phyloP scores from a whole-genome alignment of 2,329 filamentous ascomycete species.

The Fusarium longipes region DNA sequence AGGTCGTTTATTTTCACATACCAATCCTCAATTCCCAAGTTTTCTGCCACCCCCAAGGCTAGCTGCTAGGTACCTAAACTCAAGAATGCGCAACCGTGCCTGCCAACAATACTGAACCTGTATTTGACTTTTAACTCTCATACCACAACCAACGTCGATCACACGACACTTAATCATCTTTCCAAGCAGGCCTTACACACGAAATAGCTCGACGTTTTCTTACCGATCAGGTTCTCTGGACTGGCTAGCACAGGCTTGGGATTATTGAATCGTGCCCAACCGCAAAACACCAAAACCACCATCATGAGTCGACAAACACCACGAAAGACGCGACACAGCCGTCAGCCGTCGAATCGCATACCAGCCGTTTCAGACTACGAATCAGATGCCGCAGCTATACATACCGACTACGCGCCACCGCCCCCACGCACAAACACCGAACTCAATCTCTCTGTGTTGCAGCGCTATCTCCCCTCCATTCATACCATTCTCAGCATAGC shows the following conservation, averaged over 20 bases:
- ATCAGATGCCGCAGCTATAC: slow-evolving; percentile 66
- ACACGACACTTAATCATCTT: not conserved
- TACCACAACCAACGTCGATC: slow-evolving; percentile 15
- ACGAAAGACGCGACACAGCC: slow-evolving; percentile 54
- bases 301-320: slow-evolving; percentile 60
- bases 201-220: not conserved
- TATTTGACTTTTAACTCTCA: slow-evolving; percentile 15
- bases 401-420: slow-evolving; percentile 55
- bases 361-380: slow-evolving; percentile 70
- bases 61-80: no score
- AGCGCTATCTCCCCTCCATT: slow-evolving; percentile 81
- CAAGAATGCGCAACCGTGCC: slow-evolving; percentile 34
- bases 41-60: no score
- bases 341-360: slow-evolving; percentile 56
- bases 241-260: not conserved
- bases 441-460: slow-evolving; percentile 87
- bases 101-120: slow-evolving; percentile 17
- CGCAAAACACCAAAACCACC: slow-evolving; percentile 21
- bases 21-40: no score
- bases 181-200: not conserved
- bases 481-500: slow-evolving; percentile 80
- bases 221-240: not conserved
- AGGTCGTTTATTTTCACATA: no score
- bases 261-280: slow-evolving; percentile 13
- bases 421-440: slow-evolving; percentile 80